phyloP scores from a whole-genome alignment of 208 protist genomes.

The Leishmania tropica region DNA sequence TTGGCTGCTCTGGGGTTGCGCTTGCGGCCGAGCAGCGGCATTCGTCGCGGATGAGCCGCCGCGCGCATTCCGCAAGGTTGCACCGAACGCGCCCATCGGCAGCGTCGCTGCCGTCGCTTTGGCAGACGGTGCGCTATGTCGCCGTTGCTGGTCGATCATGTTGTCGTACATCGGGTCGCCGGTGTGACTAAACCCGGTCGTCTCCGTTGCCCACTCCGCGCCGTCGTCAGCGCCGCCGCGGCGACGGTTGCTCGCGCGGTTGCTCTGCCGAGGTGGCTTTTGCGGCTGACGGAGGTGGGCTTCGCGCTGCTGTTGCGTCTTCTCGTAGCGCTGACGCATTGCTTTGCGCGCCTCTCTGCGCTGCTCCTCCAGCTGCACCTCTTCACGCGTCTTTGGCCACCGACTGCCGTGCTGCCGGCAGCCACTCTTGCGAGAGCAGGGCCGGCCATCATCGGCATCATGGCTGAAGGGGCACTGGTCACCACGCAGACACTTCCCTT shows the following conservation, averaged over 20 bases:
- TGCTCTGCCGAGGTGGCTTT: constrained; percentile 1
- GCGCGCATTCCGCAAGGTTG: background rate
- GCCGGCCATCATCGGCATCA: constrained; percentile 63
- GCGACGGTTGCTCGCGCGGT: background rate
- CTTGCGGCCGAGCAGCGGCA: background rate
- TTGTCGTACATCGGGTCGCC: constrained; percentile 34
- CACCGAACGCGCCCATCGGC: background rate
- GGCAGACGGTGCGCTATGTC: background rate
- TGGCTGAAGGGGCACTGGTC: constrained; percentile 67
- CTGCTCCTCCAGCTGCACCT: constrained; percentile 21
- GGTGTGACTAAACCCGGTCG: constrained; percentile 29
- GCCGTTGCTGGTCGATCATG: constrained; percentile 27
- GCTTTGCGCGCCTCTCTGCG: constrained; percentile 12
- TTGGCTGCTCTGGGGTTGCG: background rate
- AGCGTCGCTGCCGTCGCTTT: constrained; percentile 2
- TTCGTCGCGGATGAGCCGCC: background rate
- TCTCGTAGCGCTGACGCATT: constrained; percentile 15
- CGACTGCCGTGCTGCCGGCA: constrained; percentile 66
- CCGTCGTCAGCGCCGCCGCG: constrained; percentile 1
- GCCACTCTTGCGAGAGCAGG: constrained; percentile 66
- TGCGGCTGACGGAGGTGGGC: background rate
- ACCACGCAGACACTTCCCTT: constrained; percentile 39
- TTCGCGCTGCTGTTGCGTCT: constrained; percentile 14
- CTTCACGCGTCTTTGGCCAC: constrained; percentile 48
- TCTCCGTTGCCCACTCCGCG: constrained; percentile 20